phyloP scores from a whole-genome alignment of 345 rosid species.

The Populus davidiana region DNA sequence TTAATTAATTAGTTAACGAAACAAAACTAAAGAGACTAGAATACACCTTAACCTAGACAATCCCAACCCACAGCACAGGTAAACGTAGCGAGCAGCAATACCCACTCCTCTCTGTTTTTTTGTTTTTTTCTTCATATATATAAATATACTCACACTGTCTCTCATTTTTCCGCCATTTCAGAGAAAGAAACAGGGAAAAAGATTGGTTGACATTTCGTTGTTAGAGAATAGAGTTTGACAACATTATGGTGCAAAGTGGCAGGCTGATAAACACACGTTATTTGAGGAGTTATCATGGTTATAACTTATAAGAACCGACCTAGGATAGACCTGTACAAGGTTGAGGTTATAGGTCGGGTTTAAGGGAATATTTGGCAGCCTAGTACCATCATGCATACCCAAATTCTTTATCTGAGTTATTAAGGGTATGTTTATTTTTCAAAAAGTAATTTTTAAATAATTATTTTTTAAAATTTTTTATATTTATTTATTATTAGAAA shows the following conservation, averaged over 20 bases:
- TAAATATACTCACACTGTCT: background rate
- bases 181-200: constrained; percentile 18
- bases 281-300: no score
- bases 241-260: background rate
- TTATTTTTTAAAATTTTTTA: no score
- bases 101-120: background rate
- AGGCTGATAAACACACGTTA: background rate
- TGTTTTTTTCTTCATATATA: background rate
- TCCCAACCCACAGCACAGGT: background rate
- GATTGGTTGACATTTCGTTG: background rate
- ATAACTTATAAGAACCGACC: no score
- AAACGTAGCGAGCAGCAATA: background rate
- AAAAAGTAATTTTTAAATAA: no score
- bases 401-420: no score
- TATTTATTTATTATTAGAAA: no score
- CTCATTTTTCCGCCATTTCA: constrained; percentile 32
- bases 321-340: no score
- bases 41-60: background rate
- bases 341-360: no score
- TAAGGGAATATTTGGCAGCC: no score
- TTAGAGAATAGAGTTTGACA: background rate
- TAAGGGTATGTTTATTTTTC: no score
- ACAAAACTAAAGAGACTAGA: background rate
- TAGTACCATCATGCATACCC: no score
- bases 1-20: background rate